Base-by-base conservation (phyloP, 2,329 filamentous ascomycete genomes). In the Fusarium hostae region DNA sequence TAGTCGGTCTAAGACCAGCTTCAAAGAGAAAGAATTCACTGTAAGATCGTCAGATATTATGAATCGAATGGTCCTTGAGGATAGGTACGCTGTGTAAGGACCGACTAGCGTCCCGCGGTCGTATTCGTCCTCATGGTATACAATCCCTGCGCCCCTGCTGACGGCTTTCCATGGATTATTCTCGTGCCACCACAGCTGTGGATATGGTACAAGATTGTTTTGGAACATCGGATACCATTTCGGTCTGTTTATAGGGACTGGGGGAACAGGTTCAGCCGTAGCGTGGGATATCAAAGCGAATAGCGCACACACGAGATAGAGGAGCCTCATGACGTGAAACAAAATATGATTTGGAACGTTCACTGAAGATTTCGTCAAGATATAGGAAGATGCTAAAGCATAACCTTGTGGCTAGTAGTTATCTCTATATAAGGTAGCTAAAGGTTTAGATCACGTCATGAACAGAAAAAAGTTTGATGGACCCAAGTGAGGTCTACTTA, bases 31-130 rank as follows among this genome's bases (percentile, higher is more conserved):
- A 10, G 16, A 41, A 41, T 22, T 22, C 8, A 22, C 39, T 41
- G 12, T 1, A 41, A n/a, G 13, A 41, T 9, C 9, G 39, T 41
- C n/a, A 22, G n/a, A 6, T 15, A 5, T 41, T 12, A 15, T 41
- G 13, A 1, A n/a, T 1, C 13, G 12, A n/a, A 22, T n/a, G 8
- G 8, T n/a, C 0, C 7, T 22, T 9, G 8, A n/a, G 12, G 39
- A 22, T 2, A 41, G 8, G 12, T 41, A 41, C 39, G 39, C 39
- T 15, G 12, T 15, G 12, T 41, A 41, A 41, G 39, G 39, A 7
- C 39, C 39, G n/a, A 41, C 39, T 9, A n/a, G 11, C 37, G 3
- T 3, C 11, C 6, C 1, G 37, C 37, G 20, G 20, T 40, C 37
- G 20, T 40, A 13, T 20, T n/a, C 20, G 37, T n/a, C 16, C 35